phyloP scores from a whole-genome alignment of 208 protist species.

The Strigomonas culicis region DNA sequence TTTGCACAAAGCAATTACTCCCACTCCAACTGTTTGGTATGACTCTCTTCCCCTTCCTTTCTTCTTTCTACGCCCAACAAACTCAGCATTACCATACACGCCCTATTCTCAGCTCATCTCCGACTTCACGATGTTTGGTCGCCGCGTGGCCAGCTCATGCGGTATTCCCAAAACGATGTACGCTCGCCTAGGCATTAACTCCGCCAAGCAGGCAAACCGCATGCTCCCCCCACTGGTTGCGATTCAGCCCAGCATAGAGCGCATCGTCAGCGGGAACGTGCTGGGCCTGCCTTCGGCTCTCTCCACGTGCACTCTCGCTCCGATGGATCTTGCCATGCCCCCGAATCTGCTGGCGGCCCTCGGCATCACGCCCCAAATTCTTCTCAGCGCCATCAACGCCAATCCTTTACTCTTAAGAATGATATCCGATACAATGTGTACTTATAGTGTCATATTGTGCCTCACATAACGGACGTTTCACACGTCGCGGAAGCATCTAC shows the following conservation, averaged over 20 bases:
- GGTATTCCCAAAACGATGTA: constrained; percentile 82
- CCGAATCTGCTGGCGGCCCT: constrained; percentile 45
- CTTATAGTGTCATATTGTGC: constrained; percentile 84
- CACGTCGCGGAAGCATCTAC: not conserved
- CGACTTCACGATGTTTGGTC: constrained; percentile 59
- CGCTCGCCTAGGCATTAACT: constrained; percentile 64
- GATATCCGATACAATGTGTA: constrained; percentile 90
- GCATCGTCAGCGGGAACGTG: constrained; percentile 28
- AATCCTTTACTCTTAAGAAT: constrained; percentile 73
- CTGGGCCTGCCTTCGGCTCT: constrained; percentile 17
- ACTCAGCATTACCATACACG: not conserved
- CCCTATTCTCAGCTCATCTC: no score
- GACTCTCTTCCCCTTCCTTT: constrained; percentile 8
- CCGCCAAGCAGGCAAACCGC: constrained; percentile 62
- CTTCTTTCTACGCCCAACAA: not conserved
- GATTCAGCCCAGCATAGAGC: constrained; percentile 30
- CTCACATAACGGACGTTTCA: constrained; percentile 14
- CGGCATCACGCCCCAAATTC: constrained; percentile 43
- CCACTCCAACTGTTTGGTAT: no score
- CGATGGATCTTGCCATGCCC: constrained; percentile 33
- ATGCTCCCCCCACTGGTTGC: constrained; percentile 72
- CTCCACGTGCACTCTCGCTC: constrained; percentile 21
- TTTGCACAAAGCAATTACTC: no score
- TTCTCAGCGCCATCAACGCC: constrained; percentile 43
- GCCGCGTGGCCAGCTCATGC: constrained; percentile 72